Conservation (phyloP, 2,329 filamentous ascomycete genomes). For the Sporothrix protearum region DNA sequence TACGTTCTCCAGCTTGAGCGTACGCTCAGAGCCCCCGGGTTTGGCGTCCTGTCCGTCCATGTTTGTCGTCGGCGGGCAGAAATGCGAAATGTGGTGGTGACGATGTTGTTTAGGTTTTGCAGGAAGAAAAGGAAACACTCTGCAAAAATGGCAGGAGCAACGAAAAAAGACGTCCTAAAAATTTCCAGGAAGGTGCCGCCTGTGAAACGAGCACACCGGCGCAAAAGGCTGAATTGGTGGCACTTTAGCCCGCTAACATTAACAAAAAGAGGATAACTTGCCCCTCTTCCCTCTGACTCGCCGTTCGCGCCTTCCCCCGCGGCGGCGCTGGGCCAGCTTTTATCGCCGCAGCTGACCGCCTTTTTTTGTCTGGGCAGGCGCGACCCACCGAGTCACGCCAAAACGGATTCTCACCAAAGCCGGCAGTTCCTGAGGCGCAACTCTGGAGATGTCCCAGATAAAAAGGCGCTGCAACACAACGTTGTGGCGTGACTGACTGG, state of each 20-base stretch:
- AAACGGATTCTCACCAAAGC: slow-evolving; percentile 3
- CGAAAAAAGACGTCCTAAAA: slow-evolving; percentile 12
- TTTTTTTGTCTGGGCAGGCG: slow-evolving; percentile 13
- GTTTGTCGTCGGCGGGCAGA: slow-evolving; percentile 7
- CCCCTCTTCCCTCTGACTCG: slow-evolving; percentile 21
- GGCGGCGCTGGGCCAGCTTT: neutral
- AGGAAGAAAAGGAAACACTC: neutral
- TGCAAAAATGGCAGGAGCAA: slow-evolving; percentile 3
- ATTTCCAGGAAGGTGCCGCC: neutral
- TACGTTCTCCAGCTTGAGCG: slow-evolving; percentile 36
- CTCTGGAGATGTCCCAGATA: neutral
- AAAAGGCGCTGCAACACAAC: neutral
- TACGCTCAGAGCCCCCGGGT: slow-evolving; percentile 26
- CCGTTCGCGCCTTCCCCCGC: slow-evolving; percentile 22
- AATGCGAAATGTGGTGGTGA: neutral
- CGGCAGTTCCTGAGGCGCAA: neutral
- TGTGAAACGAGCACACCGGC: slow-evolving; percentile 9
- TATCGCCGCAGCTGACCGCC: slow-evolving; percentile 25
- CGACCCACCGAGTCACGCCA: neutral
- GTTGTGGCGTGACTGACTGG: too few species aligned
- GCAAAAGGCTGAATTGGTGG: slow-evolving; percentile 21
- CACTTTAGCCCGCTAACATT: slow-evolving; percentile 3
- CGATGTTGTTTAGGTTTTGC: slow-evolving; percentile 16
- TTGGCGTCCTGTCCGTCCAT: slow-evolving; percentile 25
- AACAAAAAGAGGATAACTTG: slow-evolving; percentile 16